Conservation (phyloP, 2,329 filamentous ascomycete genomes). For the Nigrospora osmanthi region DNA sequence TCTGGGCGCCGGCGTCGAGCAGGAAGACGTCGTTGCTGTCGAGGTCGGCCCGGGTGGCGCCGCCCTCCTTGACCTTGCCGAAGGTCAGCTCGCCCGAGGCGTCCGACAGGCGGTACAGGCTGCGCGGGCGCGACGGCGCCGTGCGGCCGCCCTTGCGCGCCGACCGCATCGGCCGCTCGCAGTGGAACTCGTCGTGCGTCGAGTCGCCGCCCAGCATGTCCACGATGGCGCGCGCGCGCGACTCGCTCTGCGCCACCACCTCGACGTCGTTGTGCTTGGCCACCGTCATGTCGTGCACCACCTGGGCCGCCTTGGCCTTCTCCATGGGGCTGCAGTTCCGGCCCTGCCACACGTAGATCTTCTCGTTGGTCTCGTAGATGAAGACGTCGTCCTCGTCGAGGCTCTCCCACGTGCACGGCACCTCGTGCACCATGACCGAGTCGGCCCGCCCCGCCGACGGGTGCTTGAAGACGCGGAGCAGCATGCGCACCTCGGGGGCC, state of each 20-base stretch:
- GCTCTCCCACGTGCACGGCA: constrained; percentile 52
- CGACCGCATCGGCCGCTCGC: constrained; percentile 30
- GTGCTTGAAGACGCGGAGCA: constrained; percentile 58
- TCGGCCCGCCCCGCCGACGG: constrained; percentile 36
- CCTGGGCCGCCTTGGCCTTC: constrained; percentile 59
- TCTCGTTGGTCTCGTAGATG: constrained; percentile 51
- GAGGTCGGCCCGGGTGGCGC: constrained; percentile 38
- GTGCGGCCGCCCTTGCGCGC: constrained; percentile 12
- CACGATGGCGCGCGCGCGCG: constrained; percentile 45
- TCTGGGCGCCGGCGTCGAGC: constrained; percentile 44
- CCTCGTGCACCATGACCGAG: constrained; percentile 53
- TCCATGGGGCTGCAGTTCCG: constrained; percentile 59
- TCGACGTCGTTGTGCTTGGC: constrained; percentile 59
- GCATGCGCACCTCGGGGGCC: constrained; percentile 33
- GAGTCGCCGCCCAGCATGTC: constrained; percentile 40
- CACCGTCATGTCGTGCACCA: constrained; percentile 56
- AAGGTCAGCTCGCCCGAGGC: constrained; percentile 49
- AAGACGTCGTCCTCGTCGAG: constrained; percentile 62
- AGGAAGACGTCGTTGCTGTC: constrained; percentile 56
- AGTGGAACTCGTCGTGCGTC: constrained; percentile 22
- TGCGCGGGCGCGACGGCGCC: constrained; percentile 21
- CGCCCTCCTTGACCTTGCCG: constrained; percentile 48
- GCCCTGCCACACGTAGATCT: constrained; percentile 67
- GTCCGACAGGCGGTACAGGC: constrained; percentile 57
- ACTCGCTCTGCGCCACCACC: constrained; percentile 54